These are phyloP conservation scores for Helicocarpus griseus DNA, from an alignment of 2,329 filamentous ascomycete genomes.

Conservation along the genomic window DNA sequence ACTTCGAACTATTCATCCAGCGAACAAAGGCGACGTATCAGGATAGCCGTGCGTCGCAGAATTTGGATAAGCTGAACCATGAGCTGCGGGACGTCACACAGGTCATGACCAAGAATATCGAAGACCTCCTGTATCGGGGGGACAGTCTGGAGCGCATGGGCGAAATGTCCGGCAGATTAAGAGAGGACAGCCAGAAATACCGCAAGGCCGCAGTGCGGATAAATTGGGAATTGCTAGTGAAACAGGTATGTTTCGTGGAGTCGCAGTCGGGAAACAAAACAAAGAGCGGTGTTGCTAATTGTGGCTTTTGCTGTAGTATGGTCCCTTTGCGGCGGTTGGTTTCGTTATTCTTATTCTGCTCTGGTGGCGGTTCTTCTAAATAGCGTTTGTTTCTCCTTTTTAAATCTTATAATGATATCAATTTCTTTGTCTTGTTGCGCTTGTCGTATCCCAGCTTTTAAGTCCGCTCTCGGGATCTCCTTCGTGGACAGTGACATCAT, in stretches of 20 bases:
- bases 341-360: conserved; percentile 79
- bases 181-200: conserved; percentile 94
- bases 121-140: conserved; percentile 89
- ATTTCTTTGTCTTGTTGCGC: background rate
- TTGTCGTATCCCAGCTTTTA: background rate
- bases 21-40: conserved; percentile 90
- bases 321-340: conserved; percentile 72
- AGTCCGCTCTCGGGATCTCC: too few species aligned
- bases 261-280: too few species aligned
- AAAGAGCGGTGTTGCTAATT: background rate
- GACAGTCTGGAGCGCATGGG: conserved; percentile 96
- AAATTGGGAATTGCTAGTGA: conserved; percentile 93
- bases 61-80: conserved; percentile 90
- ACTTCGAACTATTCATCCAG: conserved; percentile 95
- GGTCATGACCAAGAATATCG: conserved; percentile 99
- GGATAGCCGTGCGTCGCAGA: conserved; percentile 80
- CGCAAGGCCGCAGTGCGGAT: conserved; percentile 84
- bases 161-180: conserved; percentile 75
- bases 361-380: conserved; percentile 84
- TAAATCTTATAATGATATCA: conserved; percentile 2
- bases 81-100: conserved; percentile 96
- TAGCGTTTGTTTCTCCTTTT: conserved; percentile 1
- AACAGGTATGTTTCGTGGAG: conserved; percentile 52
- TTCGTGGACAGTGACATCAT: too few species aligned
- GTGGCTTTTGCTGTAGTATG: conserved; percentile 50